Evolutionary conservation across 331 rosid genomes (phyloP), one percentile per base, ranked within the genome.

Genomic region (Arachis monticola): DNA sequence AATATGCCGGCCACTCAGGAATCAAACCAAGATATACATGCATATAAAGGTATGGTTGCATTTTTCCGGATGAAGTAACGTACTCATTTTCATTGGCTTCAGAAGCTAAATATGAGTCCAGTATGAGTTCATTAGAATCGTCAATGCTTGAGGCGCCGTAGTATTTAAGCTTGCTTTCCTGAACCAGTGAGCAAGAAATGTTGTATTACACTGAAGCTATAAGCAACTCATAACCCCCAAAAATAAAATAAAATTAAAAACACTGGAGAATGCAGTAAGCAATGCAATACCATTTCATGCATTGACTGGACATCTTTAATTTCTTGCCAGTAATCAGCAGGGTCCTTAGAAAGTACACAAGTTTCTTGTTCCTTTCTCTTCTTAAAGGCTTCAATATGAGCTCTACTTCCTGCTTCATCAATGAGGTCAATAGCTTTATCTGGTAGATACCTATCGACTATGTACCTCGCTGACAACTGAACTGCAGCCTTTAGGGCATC

Each of bases 381-480:
- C 86, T 68, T 89, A 69, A 81, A 89, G 76, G 91, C 86, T 74
- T 88, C 97, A 68, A 93, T 93, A 70, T 86, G 82, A 86, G 96
- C 97, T 80, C 89, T 91, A 75, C 98, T 93, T 81, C 98, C 98
- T 2, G 98, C 98, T 80, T 93, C 98, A 75, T 93, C 98, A 70
- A 93, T 87, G 77, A 93, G 96, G 83, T 91, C 98, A 68, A 91
- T 88, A 76, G 98, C 98, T 88, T 93, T 93, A 81, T 93, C 98
- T 44, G 98, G 98, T 67, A 93, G 98, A 84, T 88, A 85, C 80
- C 98, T 91, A 85, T 91, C 96, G 32, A 82, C 72, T 76, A 93
- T 91, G 84, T 93, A 93, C 80, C 97, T 88, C 38, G 91, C 88
- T 65, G 98, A 88, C 73, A 93, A 87, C 78, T 88, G 35, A 62